Base-by-base conservation (phyloP, 2,329 filamentous ascomycete species). In the Tympanopsis confertula region DNA sequence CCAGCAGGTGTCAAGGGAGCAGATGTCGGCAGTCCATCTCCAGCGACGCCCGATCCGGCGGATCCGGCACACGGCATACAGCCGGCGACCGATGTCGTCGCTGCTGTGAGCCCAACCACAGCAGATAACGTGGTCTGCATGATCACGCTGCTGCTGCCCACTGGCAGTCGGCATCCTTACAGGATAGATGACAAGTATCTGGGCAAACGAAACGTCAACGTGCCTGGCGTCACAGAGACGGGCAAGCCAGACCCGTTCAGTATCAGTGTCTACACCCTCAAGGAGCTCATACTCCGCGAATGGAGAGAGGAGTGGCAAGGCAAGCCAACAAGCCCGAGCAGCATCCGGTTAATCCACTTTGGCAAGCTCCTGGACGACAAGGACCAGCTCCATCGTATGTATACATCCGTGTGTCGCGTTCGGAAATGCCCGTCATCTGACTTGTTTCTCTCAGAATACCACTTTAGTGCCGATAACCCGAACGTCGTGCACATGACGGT, bases 401-500 rank as follows among this genome's bases (percentile, higher is more conserved):
- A 37, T 20, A 41, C 36, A 15, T 32, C 20, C 14, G 20, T 4
- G 17, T 36, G 14, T 19, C 5, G 33, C 17, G 26, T 30, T 17
- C 10, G 22, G 22, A 26, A 26, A n/a, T 7, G n/a, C 22, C 22
- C 7, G 22, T 26, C 22, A 7, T n/a, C 22, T 26, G n/a, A 26
- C 22, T n/a, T 26, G 22, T 26, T 7, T 7, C n/a, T n/a, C 22
- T 7, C 50, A 94, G 86, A 88, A 46, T 88, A 85, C 51, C 82
- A 78, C 43, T 86, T 93, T 52, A 83, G 75, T 51, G 68, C 69
- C 20, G 80, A 86, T 44, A 66, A 70, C 10, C 75, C 84, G 5
- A 94, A 94, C 47, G 84, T 94, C 19, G 78, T 94, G n/a, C 87
- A 94, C 58, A 94, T 94, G 86, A 89, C 84, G 4, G 78, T 94